Conservation (phyloP, 305 asterid genomes). For the Fraxinus ornus region DNA sequence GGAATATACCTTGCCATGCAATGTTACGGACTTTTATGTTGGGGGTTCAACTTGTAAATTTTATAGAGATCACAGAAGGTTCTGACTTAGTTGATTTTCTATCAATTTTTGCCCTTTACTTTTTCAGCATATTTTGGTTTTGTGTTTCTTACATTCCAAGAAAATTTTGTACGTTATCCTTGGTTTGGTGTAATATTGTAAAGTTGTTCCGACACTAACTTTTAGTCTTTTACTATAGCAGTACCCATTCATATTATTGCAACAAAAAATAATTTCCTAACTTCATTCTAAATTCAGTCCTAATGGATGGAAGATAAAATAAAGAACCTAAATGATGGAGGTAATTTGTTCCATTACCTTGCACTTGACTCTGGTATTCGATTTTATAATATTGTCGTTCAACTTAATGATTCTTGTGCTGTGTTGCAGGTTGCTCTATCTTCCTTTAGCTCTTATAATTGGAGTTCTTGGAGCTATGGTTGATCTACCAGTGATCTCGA, state of each 20-base stretch:
- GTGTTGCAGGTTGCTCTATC: slow-evolving; percentile 57
- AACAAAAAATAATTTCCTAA: not conserved
- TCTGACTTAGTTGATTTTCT: not conserved
- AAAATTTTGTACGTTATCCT: not conserved
- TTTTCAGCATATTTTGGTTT: not conserved
- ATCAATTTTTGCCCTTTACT: not conserved
- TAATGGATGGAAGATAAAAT: not conserved
- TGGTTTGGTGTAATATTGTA: not conserved
- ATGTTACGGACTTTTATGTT: not conserved
- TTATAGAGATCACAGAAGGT: not conserved
- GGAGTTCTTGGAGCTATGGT: slow-evolving; percentile 57
- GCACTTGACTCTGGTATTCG: not conserved
- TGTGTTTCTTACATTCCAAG: not conserved
- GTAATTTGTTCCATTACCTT: not conserved
- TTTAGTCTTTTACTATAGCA: not conserved
- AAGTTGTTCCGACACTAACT: not conserved
- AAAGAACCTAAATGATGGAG: not conserved
- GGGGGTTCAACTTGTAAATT: not conserved
- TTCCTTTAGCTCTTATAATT: slow-evolving; percentile 65
- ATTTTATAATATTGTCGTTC: not conserved
- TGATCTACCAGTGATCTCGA: slow-evolving; percentile 58
- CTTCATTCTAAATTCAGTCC: not conserved
- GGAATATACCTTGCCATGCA: not conserved
- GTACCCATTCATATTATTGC: not conserved
- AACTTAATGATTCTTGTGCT: not conserved